Percentiles rank a stretch among this genome's conserved stretches.
These are phyloP conservation scores for Dipodascus albidus DNA, from an alignment of 805 yeast genomes.

Conservation along the genomic window DNA sequence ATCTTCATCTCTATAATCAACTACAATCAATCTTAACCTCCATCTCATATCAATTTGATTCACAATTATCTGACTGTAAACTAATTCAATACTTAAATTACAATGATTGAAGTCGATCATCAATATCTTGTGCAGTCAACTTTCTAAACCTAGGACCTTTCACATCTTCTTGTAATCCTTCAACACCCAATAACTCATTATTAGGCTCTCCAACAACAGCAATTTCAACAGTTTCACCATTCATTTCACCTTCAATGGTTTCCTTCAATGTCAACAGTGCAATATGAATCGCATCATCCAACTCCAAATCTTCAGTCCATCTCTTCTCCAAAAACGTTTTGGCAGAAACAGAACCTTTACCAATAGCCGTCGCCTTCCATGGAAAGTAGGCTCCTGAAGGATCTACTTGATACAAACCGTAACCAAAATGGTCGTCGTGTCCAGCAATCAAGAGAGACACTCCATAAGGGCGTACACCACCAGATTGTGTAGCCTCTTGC, in stretches of 20 bases:
- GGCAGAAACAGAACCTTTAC: slow-evolving; percentile 92
- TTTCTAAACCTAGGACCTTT: slow-evolving; percentile 84
- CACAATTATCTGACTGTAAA: no score
- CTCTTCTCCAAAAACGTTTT: slow-evolving; percentile 95
- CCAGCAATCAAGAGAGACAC: slow-evolving; percentile 93
- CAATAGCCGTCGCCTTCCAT: slow-evolving; percentile 99
- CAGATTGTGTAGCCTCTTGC: slow-evolving; percentile 98
- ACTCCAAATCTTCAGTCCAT: slow-evolving; percentile 94
- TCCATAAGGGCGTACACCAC: slow-evolving; percentile 99
- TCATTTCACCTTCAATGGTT: slow-evolving; percentile 95
- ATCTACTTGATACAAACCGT: slow-evolving; percentile 88
- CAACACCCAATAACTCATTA: slow-evolving; percentile 70
- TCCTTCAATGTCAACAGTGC: slow-evolving; percentile 91
- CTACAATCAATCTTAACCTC: no score
- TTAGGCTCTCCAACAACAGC: slow-evolving; percentile 77
- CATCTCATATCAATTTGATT: background rate
- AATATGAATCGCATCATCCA: slow-evolving; percentile 96
- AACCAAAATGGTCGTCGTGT: slow-evolving; percentile 65
- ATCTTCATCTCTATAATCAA: no score
- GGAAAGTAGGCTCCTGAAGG: slow-evolving; percentile 98
- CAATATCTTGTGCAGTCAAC: slow-evolving; percentile 80
- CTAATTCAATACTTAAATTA: slow-evolving; percentile 22
- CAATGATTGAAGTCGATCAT: slow-evolving; percentile 89
- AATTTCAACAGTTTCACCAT: slow-evolving; percentile 91
- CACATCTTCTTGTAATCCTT: slow-evolving; percentile 57